Conservation (phyloP, 2,329 filamentous ascomycete genomes). For the Zymoseptoria ardabiliae region DNA sequence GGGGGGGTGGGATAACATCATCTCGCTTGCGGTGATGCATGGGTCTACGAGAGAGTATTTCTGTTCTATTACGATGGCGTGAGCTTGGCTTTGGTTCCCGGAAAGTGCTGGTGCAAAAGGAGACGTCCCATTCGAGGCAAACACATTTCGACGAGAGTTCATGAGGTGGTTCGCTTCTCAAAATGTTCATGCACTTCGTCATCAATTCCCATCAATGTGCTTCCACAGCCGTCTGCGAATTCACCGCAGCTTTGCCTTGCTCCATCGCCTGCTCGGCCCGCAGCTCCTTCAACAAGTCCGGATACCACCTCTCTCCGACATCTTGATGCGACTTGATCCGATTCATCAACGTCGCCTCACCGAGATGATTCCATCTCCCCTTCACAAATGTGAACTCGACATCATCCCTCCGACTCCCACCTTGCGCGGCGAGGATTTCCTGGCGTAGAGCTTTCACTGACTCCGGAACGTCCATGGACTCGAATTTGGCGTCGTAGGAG, state of each 20-base stretch:
- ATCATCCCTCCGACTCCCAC: slow-evolving; percentile 54
- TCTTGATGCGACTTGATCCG: slow-evolving; percentile 80
- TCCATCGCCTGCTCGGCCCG: slow-evolving; percentile 32
- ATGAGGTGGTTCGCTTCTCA: too few relatives aligned
- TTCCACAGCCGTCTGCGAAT: neutral
- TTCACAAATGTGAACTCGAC: slow-evolving; percentile 81
- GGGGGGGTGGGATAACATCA: too few relatives aligned
- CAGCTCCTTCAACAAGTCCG: slow-evolving; percentile 37
- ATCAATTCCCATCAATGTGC: neutral
- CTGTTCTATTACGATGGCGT: too few relatives aligned
- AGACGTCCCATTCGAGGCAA: too few relatives aligned
- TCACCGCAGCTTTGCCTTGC: neutral
- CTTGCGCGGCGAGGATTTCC: slow-evolving; percentile 50
- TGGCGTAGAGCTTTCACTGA: slow-evolving; percentile 56
- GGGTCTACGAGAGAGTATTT: too few relatives aligned
- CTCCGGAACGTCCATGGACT: slow-evolving; percentile 63
- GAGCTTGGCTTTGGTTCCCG: too few relatives aligned
- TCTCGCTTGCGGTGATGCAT: too few relatives aligned
- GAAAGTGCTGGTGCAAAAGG: too few relatives aligned
- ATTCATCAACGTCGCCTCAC: slow-evolving; percentile 79
- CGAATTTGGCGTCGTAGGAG: slow-evolving; percentile 69
- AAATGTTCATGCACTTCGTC: too few relatives aligned
- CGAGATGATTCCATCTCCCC: slow-evolving; percentile 59
- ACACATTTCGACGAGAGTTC: too few relatives aligned
- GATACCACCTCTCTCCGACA: slow-evolving; percentile 69